Percentiles rank a stretch among this genome's conserved stretches.
Evolutionary conservation across 805 yeast genomes (phyloP).

Genomic region (Starmerella kuoi): DNA sequence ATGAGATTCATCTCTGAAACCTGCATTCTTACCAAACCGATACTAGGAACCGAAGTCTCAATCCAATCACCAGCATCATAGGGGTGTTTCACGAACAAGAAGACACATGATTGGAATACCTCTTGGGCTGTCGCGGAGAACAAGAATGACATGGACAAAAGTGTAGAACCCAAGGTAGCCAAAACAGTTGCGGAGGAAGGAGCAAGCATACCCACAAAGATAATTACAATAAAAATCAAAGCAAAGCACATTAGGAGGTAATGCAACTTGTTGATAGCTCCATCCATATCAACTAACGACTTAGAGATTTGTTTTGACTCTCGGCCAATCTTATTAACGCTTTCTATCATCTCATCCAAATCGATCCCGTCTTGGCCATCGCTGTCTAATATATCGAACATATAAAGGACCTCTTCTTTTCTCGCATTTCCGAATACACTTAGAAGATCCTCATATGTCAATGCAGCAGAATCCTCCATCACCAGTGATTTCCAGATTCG

Average conservation of each 20-base stretch:
- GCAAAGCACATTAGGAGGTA: conserved; percentile 28
- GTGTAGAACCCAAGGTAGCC: conserved; percentile 33
- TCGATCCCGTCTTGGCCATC: conserved; percentile 30
- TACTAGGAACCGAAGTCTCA: conserved; percentile 21
- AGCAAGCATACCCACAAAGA: conserved; percentile 33
- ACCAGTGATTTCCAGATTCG: conserved; percentile 35
- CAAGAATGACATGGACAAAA: conserved; percentile 32
- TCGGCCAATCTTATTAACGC: conserved; percentile 27
- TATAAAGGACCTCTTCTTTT: conserved; percentile 25
- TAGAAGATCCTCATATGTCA: conserved; percentile 27
- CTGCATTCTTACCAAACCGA: conserved; percentile 23
- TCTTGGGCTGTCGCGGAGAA: conserved; percentile 31
- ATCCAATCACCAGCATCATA: conserved; percentile 33
- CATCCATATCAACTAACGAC: conserved; percentile 32
- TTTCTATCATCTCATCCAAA: conserved; percentile 29
- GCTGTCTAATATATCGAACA: conserved; percentile 29
- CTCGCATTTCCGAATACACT: conserved; percentile 27
- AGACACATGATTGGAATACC: conserved; percentile 31
- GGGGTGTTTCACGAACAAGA: conserved; percentile 34
- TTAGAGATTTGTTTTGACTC: conserved; percentile 29
- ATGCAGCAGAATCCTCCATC: conserved; percentile 29
- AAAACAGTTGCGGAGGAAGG: conserved; percentile 32
- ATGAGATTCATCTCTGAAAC: conserved; percentile 29
- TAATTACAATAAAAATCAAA: conserved; percentile 27
- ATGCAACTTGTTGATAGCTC: conserved; percentile 32